Conservation (phyloP, 83 land plant species). For the Picea engelmannii region DNA sequence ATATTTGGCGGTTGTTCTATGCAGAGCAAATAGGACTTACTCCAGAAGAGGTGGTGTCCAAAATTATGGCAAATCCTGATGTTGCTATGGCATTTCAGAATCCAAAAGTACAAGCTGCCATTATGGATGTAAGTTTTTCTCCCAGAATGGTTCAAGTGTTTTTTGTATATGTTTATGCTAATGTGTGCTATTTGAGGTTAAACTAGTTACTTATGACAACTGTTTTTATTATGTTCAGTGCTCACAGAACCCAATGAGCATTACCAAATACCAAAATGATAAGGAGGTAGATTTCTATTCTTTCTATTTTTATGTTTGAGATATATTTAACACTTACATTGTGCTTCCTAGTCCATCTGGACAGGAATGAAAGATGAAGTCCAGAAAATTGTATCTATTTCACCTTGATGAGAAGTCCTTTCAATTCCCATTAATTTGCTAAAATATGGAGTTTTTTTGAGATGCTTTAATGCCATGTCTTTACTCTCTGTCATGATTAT, state of each 20-base stretch:
- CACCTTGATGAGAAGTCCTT: background rate
- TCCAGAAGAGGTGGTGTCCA: constrained; percentile 94
- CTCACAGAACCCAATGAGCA: constrained; percentile 90
- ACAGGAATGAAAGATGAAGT: background rate
- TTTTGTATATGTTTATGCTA: background rate
- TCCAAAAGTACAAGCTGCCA: constrained; percentile 95
- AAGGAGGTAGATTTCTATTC: constrained; percentile 71
- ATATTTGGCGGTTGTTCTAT: constrained; percentile 15
- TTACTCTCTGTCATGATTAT: background rate
- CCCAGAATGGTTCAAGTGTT: background rate
- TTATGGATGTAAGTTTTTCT: constrained; percentile 86
- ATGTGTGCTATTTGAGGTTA: background rate
- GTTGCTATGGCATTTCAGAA: constrained; percentile 97
- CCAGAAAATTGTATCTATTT: background rate
- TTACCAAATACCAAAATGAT: constrained; percentile 94
- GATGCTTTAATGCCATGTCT: background rate
- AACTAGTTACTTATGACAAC: background rate
- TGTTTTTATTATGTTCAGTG: constrained; percentile 70
- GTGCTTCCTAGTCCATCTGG: too few species aligned
- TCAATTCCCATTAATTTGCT: background rate
- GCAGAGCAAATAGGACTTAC: constrained; percentile 96
- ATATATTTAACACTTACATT: background rate
- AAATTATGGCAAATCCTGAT: constrained; percentile 97
- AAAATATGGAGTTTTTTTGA: background rate
- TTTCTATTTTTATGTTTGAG: background rate